Evolutionary conservation across 306 rosid species (phyloP), one percentile per base, ranked within the genome.

Genomic region (Trifolium subterraneum): DNA sequence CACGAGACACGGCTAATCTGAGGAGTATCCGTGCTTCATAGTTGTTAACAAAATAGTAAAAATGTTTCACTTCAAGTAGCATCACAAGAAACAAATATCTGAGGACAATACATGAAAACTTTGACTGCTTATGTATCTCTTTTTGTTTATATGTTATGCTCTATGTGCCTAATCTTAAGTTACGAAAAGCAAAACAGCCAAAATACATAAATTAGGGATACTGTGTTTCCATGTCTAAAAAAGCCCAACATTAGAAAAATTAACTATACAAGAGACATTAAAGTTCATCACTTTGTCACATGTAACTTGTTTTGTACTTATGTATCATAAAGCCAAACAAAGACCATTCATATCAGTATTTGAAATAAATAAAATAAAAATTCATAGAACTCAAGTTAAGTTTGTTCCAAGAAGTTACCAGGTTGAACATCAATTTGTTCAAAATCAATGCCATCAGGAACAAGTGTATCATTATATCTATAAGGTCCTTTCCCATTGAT

Each of bases 401-500:
- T 47, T 38, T 62, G 19, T 39, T 60, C 38, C 61, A 67, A 63
- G 35, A 68, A 62, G 48, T 15, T 73, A 93, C 98, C 97, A 80
- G 96, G 97, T 18, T 87, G 83, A 60, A 93, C 98, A 2, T 88
- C 91, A 79, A 93, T 60, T 23, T 85, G 85, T 84, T 86, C 96
- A 16, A 76, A 86, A 27, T 84, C 97, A 67, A 93, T 91, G 79
- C 91, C 94, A 22, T 91, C 96, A 0, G 90, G 84, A 70, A 93
- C 98, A 80, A 93, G 90, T 1, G 97, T 93, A 44, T 82, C 87
- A 14, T 91, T 93, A 50, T 93, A 93, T 87, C 87, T 77, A 70
- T 82, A 93, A 38, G 98, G 98, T 33, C 98, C 98, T 77, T 93
- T 93, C 16, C 97, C 98, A n/a, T 93, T 93, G 68, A 93, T 91